Conservation (phyloP, 768 basidiomycete genomes). For the Xerocomellus dryophilus region DNA sequence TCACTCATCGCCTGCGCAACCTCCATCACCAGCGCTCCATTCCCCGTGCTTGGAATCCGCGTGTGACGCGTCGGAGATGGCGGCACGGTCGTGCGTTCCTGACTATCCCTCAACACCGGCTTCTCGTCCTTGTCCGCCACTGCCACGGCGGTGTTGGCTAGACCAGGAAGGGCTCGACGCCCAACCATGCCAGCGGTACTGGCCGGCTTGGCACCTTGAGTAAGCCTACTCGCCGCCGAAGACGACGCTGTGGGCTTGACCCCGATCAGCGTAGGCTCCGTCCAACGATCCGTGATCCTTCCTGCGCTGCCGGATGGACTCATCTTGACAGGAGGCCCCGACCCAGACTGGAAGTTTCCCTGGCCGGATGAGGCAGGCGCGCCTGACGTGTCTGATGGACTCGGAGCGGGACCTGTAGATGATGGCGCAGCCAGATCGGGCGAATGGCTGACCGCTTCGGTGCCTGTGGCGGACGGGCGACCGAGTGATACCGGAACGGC, state of each 20-base stretch:
- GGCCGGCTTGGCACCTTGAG: constrained; percentile 9
- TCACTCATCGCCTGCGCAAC: constrained; percentile 61
- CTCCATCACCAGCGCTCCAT: constrained; percentile 74
- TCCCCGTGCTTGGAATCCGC: constrained; percentile 67
- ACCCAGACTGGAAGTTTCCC: neutral
- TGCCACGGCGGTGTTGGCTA: constrained; percentile 19
- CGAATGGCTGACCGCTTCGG: neutral
- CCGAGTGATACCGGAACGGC: neutral
- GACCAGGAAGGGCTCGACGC: constrained; percentile 43
- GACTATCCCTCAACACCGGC: constrained; percentile 17
- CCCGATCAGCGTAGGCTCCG: constrained; percentile 32
- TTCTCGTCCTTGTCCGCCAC: constrained; percentile 7
- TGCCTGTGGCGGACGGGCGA: neutral
- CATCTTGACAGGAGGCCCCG: constrained; percentile 4
- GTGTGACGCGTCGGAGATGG: constrained; percentile 42
- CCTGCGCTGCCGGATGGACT: constrained; percentile 10
- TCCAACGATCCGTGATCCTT: constrained; percentile 33
- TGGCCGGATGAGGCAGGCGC: neutral
- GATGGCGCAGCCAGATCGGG: constrained; percentile 1
- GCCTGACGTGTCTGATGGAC: neutral
- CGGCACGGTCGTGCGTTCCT: constrained; percentile 13
- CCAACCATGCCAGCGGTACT: constrained; percentile 32
- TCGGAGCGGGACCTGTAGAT: constrained; percentile 3
- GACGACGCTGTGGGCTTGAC: constrained; percentile 22
- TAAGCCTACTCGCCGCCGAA: neutral